Evolutionary conservation across 345 rosid species (phyloP).

Genomic region (Tarenaya hassleriana): DNA sequence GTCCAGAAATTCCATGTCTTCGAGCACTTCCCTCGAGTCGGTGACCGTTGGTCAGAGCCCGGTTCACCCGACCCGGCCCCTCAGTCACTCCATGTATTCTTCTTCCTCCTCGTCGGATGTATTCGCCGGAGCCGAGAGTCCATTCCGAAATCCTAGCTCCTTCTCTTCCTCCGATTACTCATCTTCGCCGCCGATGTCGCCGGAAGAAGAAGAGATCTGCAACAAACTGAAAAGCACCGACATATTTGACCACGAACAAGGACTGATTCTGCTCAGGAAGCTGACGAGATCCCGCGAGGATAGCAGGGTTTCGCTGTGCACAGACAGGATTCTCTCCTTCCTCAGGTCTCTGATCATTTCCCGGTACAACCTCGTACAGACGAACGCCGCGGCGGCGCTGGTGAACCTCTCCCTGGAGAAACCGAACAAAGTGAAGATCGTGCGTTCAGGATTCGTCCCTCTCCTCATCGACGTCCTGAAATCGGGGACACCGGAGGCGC

Average conservation of each 20-base stretch:
- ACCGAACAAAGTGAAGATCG: constrained; percentile 54
- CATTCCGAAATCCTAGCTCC: constrained; percentile 22
- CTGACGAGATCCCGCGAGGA: constrained; percentile 45
- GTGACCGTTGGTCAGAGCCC: constrained; percentile 37
- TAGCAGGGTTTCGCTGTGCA: constrained; percentile 45
- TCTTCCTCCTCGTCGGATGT: constrained; percentile 44
- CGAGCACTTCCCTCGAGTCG: constrained; percentile 49
- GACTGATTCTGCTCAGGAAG: constrained; percentile 43
- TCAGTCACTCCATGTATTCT: constrained; percentile 39
- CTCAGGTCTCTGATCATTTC: constrained; percentile 48
- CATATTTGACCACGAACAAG: constrained; percentile 55
- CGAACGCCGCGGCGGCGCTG: constrained; percentile 59
- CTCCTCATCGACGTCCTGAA: constrained; percentile 52
- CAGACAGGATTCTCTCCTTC: constrained; percentile 39
- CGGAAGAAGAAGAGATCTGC: constrained; percentile 46
- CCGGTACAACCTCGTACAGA: constrained; percentile 54
- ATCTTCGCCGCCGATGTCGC: constrained; percentile 25
- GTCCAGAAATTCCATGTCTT: constrained; percentile 37
- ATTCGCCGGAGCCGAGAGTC: constrained; percentile 20
- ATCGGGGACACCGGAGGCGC: constrained; percentile 61
- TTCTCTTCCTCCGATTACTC: constrained; percentile 24
- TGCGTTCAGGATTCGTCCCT: constrained; percentile 70
- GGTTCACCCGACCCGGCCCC: constrained; percentile 55
- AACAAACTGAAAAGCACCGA: constrained; percentile 41
- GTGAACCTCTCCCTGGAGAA: constrained; percentile 74